phyloP scores from a whole-genome alignment of 2,329 filamentous ascomycete genomes.

The Phaeosphaeriaceae sp. region DNA sequence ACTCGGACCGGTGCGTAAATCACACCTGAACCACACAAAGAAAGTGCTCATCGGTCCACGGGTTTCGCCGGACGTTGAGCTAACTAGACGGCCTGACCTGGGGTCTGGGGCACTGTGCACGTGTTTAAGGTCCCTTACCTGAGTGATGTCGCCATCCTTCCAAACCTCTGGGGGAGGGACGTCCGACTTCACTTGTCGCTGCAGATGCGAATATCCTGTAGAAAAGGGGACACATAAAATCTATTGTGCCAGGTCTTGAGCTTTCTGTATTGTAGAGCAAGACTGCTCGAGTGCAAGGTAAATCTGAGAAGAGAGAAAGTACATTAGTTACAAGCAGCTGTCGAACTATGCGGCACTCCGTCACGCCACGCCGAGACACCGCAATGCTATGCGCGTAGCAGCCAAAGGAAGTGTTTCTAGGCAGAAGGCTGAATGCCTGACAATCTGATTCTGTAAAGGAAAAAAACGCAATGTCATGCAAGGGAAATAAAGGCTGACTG shows the following conservation, averaged over 20 bases:
- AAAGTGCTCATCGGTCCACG: too few species aligned
- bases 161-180: too few species aligned
- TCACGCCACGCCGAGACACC: slow-evolving; percentile 6
- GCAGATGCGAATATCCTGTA: too few species aligned
- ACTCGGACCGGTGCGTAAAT: background rate
- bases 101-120: too few species aligned
- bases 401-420: background rate
- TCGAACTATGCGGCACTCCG: slow-evolving; percentile 10
- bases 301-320: background rate
- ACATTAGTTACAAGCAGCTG: slow-evolving; percentile 15
- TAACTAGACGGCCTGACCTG: too few species aligned
- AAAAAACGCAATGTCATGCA: slow-evolving; percentile 7
- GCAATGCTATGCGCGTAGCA: slow-evolving; percentile 8
- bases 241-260: background rate
- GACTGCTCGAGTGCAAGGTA: background rate
- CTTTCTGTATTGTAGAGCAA: background rate
- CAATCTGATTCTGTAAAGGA: slow-evolving; percentile 19
- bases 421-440: slow-evolving; percentile 6
- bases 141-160: too few species aligned
- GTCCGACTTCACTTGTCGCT: too few species aligned
- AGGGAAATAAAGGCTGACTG: slow-evolving; percentile 11
- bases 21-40: too few species aligned
- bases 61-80: too few species aligned
- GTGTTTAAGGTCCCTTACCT: too few species aligned
- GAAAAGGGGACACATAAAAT: background rate